Conservation (phyloP, 768 basidiomycete genomes). For the Pleurotus salmoneostramineus region DNA sequence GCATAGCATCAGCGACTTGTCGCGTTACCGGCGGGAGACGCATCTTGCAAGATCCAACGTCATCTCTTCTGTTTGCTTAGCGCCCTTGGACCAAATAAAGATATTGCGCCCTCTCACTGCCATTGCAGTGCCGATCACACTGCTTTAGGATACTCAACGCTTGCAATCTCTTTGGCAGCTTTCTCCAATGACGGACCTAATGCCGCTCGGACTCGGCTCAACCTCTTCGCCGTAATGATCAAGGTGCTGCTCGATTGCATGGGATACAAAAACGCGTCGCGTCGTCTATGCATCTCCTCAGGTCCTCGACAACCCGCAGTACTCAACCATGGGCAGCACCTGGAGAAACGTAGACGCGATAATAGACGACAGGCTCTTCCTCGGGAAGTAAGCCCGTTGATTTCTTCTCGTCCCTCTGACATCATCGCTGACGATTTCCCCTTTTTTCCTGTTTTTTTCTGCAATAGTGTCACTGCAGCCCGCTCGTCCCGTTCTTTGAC, state of each 20-base stretch:
- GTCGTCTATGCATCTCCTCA: slow-evolving; percentile 6
- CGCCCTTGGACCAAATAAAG: neutral
- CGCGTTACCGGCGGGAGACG: slow-evolving; percentile 3
- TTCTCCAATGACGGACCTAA: slow-evolving; percentile 2
- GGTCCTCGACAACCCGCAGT: slow-evolving; percentile 13
- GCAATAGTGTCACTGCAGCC: slow-evolving; percentile 60
- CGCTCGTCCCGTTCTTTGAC: slow-evolving; percentile 66
- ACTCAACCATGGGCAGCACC: slow-evolving; percentile 30
- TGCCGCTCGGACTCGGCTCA: slow-evolving; percentile 11
- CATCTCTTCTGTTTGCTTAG: neutral
- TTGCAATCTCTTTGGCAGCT: neutral
- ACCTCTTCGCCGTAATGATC: slow-evolving; percentile 1
- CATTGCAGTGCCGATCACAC: neutral
- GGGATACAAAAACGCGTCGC: slow-evolving; percentile 14
- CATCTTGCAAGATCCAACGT: neutral
- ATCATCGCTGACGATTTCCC: slow-evolving; percentile 13
- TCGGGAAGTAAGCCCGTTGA: slow-evolving; percentile 61
- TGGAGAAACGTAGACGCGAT: slow-evolving; percentile 70
- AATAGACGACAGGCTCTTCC: slow-evolving; percentile 60
- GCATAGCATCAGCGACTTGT: slow-evolving; percentile 4
- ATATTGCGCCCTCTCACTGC: slow-evolving; percentile 1
- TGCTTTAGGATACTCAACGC: slow-evolving; percentile 5
- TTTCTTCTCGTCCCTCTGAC: slow-evolving; percentile 11
- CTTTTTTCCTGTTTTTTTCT: slow-evolving; percentile 6
- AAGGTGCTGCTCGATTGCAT: slow-evolving; percentile 2